Evolutionary conservation across 495 filamentous ascomycete genomes (phyloP).

Genomic region (Lophiostoma macrostomum): DNA sequence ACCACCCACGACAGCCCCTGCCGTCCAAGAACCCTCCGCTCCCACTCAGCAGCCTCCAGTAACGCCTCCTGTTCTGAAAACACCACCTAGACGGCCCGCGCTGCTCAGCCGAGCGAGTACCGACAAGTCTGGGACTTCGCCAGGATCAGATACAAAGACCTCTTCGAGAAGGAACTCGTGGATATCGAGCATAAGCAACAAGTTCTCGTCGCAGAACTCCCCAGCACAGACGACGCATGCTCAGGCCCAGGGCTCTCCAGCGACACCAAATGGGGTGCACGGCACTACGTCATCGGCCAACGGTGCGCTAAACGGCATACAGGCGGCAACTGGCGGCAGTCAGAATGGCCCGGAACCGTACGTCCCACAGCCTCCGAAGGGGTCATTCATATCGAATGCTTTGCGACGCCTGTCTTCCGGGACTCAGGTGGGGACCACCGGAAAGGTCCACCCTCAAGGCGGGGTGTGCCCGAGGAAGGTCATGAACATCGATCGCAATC

Average conservation of each 20-base stretch:
- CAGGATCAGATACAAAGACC: slow-evolving; percentile 17
- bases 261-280: slow-evolving; percentile 13
- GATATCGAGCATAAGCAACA: slow-evolving; percentile 89
- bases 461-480: slow-evolving; percentile 67
- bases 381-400: slow-evolving; percentile 75
- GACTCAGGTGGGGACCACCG: slow-evolving; percentile 29
- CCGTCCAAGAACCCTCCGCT: neutral
- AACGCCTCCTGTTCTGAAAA: slow-evolving; percentile 35
- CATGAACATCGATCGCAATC: slow-evolving; percentile 77
- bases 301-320: slow-evolving; percentile 16
- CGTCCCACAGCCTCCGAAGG: slow-evolving; percentile 63
- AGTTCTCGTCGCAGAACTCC: slow-evolving; percentile 62
- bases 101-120: slow-evolving; percentile 36
- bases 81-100: slow-evolving; percentile 31
- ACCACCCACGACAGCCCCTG: slow-evolving; percentile 5
- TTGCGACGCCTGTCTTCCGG: slow-evolving; percentile 76
- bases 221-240: slow-evolving; percentile 30
- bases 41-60: slow-evolving; percentile 19
- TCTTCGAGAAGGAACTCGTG: slow-evolving; percentile 67
- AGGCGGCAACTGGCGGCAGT: slow-evolving; percentile 22
- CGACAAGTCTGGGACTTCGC: slow-evolving; percentile 39
- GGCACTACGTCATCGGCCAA: slow-evolving; percentile 19
- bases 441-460: slow-evolving; percentile 52
- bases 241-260: slow-evolving; percentile 24
- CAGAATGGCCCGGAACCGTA: slow-evolving; percentile 50